Conservation (phyloP, 208 protist genomes). For the Paratrypanosoma confusum region DNA sequence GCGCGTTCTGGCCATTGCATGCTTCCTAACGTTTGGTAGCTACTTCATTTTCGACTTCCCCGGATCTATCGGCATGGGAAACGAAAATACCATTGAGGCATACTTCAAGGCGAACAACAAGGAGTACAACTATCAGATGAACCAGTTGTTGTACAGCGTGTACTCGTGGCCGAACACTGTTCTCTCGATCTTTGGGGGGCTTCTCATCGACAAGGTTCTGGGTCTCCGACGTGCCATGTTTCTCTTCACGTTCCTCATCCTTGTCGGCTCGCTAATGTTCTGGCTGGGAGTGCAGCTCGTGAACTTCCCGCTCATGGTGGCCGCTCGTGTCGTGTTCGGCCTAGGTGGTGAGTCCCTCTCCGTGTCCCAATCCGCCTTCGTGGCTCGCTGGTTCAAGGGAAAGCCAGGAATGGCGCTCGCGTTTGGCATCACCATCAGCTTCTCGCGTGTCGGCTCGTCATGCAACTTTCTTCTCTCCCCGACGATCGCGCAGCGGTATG, state of each 20-base stretch:
- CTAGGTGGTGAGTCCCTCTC: conserved; percentile 84
- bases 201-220: conserved; percentile 83
- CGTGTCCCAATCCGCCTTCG: conserved; percentile 83
- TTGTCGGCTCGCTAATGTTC: conserved; percentile 58
- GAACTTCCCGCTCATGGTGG: conserved; percentile 57
- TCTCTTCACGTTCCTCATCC: conserved; percentile 64
- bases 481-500: conserved; percentile 33
- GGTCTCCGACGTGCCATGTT: conserved; percentile 66
- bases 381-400: conserved; percentile 85
- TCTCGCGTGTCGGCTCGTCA: conserved; percentile 78
- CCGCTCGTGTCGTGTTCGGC: conserved; percentile 78
- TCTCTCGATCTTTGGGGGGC: conserved; percentile 69
- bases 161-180: conserved; percentile 90
- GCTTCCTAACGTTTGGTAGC: conserved; percentile 76
- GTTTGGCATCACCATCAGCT: conserved; percentile 87
- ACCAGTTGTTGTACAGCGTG: conserved; percentile 84
- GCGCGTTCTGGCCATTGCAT: conserved; percentile 59
- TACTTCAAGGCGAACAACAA: conserved; percentile 31
- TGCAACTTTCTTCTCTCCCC: conserved; percentile 89
- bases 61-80: conserved; percentile 55
- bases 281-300: conserved; percentile 48
- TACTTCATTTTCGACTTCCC: conserved; percentile 82
- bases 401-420: conserved; percentile 78
- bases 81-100: conserved; percentile 45
- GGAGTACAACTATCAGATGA: conserved; percentile 73